Evolutionary conservation across 2,329 filamentous ascomycete species (phyloP), one percentile per base, ranked within the genome.

Genomic region (Fusarium torulosum): DNA sequence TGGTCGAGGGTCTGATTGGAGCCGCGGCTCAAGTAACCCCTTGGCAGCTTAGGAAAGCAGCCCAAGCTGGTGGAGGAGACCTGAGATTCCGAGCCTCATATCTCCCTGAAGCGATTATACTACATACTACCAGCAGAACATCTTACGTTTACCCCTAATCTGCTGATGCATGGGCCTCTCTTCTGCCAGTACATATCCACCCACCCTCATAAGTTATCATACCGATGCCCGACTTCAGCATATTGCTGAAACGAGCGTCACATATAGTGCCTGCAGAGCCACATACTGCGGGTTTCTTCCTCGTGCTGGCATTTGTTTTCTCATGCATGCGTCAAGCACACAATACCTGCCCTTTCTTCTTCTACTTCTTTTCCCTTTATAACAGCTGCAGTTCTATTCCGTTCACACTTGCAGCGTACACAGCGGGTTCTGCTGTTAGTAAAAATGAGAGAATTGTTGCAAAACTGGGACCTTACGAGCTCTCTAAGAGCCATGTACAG

Each of bases 1-100:
- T 33, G 75, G 77, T 40, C 76, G 80, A 57, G 75, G 74, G 23
- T 77, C 79, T 14, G 80, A 83, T 58, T 84, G 82, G 82, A 77
- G 74, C 43, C 79, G 81, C 38, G 69, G 72, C 59, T 57, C 72
- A 17, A 69, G 70, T 29, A 61, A 72, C 17, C 74, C 75, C 42
- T 59, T 72, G 47, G 60, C 72, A 50, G 58, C 69, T 41, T 76
- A 73, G 63, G 68, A 58, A 53, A 56, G 35, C 47, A 62, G 31
- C 33, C 41, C 37, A 52, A 70, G 59, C 55, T 53, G 65, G 49
- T 40, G 58, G 35, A 57, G 56, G 58, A 37, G 59, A 52, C 50
- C 46, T 61, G 54, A 50, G 57, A 46, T 45, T 38, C 47, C 31
- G 23, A 52, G 47, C 35, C 55, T 45, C 33, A 56, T 38, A 65